Percentiles rank a stretch among this genome's conserved stretches.
Evolutionary conservation across 75 land plant genomes (phyloP).

Genomic region (Selaginella moellendorffii): DNA sequence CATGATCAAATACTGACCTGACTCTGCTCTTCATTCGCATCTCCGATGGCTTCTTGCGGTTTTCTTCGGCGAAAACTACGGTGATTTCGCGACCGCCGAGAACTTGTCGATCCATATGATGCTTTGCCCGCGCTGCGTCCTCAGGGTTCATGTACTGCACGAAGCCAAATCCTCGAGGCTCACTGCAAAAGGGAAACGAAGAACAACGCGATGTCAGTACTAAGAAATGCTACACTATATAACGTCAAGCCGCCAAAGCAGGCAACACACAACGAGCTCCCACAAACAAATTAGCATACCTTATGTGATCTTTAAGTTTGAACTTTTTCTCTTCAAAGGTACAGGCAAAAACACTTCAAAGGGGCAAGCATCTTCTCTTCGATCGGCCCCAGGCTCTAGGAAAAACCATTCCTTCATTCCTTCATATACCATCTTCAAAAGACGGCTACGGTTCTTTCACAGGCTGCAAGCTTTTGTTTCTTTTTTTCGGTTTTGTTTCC

Average conservation of each 20-base stretch:
- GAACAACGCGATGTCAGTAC: no score
- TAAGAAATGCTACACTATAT: no score
- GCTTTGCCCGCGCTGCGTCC: conserved; percentile 69
- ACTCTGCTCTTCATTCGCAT: conserved; percentile 38
- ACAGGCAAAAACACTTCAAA: not conserved
- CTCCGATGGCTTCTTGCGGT: conserved; percentile 55
- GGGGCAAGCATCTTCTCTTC: not conserved
- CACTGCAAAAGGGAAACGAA: conserved; percentile 20
- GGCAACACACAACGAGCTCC: no score
- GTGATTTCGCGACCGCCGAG: conserved; percentile 61
- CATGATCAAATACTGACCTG: not conserved
- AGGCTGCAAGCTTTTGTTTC: not conserved
- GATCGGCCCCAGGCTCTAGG: no score
- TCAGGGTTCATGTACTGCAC: conserved; percentile 55
- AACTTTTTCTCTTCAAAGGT: not conserved
- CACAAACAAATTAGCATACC: no score
- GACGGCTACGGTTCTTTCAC: not conserved
- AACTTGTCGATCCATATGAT: conserved; percentile 55
- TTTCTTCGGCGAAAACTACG: conserved; percentile 81
- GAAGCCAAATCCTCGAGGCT: conserved; percentile 85
- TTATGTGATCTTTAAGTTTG: not conserved
- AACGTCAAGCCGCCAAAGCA: no score
- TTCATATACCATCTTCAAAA: not conserved
- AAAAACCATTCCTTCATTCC: no score
- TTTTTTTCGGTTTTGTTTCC: no score